Percentiles rank a stretch among this genome's conserved stretches.
These are phyloP conservation scores for Apiotrichum mycotoxinovorans DNA, from an alignment of 1,284 basidiomycete species.

Conservation along the genomic window DNA sequence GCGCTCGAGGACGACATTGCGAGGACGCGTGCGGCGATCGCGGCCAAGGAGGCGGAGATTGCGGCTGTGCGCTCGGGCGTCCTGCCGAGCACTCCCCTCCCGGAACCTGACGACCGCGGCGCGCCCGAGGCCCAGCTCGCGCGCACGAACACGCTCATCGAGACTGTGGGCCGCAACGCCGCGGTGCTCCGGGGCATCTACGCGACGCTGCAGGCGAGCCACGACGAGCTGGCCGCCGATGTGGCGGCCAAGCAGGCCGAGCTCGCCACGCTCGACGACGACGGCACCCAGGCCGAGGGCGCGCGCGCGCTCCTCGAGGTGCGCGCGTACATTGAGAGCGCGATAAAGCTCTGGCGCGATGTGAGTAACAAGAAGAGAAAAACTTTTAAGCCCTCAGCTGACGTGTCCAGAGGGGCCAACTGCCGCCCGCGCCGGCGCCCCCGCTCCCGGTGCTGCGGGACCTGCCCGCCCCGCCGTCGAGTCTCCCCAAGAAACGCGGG, in stretches of 20 bases:
- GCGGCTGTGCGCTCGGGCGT: not conserved
- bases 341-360: constrained; percentile 22
- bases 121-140: constrained; percentile 7
- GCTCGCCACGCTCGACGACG: constrained; percentile 6
- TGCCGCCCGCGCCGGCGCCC: constrained; percentile 17
- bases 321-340: constrained; percentile 18
- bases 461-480: constrained; percentile 9
- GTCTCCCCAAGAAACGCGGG: constrained; percentile 22
- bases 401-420: constrained; percentile 17
- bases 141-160: constrained; percentile 7
- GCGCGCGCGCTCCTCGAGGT: constrained; percentile 11
- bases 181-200: constrained; percentile 17
- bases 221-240: constrained; percentile 5
- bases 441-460: constrained; percentile 8
- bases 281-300: not conserved
- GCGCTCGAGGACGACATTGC: constrained; percentile 19
- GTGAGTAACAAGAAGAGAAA: constrained; percentile 10
- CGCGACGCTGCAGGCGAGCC: constrained; percentile 5
- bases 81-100: not conserved
- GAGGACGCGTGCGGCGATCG: constrained; percentile 10
- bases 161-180: not conserved
- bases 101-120: not conserved
- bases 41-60: constrained; percentile 18
- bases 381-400: not conserved
- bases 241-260: constrained; percentile 11